phyloP scores from a whole-genome alignment of 768 basidiomycete genomes.

The Panellus pusillus region DNA sequence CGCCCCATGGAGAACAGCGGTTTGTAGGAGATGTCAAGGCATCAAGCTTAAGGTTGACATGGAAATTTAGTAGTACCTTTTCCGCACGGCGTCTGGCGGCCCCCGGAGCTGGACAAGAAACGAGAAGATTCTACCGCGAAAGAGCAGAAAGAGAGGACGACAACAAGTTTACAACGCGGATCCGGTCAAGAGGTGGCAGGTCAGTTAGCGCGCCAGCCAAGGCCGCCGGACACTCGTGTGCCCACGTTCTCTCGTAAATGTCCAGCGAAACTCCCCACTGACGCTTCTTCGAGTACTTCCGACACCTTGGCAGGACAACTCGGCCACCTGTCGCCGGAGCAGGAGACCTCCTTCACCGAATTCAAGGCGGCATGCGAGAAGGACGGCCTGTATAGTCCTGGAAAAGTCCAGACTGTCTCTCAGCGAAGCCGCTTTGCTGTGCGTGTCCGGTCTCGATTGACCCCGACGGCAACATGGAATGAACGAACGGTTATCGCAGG shows the following conservation, averaged over 20 bases:
- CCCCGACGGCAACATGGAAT: background rate
- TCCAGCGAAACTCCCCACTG: background rate
- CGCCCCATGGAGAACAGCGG: too few species aligned
- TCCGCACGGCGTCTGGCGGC: too few species aligned
- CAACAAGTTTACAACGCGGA: too few species aligned
- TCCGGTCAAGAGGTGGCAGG: too few species aligned
- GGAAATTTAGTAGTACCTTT: too few species aligned
- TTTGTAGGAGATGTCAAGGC: too few species aligned
- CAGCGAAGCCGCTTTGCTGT: constrained; percentile 50
- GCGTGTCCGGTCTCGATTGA: constrained; percentile 5
- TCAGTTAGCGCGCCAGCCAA: too few species aligned
- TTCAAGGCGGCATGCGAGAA: constrained; percentile 41
- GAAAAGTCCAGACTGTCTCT: constrained; percentile 32
- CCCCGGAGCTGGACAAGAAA: too few species aligned
- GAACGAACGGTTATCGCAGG: constrained; percentile 28
- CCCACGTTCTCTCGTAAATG: background rate
- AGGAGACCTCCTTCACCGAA: constrained; percentile 34
- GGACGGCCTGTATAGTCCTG: constrained; percentile 37
- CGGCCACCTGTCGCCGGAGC: constrained; percentile 36
- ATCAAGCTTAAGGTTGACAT: too few species aligned
- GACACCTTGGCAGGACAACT: constrained; percentile 31
- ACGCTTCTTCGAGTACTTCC: background rate
- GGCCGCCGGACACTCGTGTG: too few species aligned
- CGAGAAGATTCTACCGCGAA: too few species aligned
- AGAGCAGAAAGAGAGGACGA: too few species aligned